Evolutionary conservation across 257 asterid genomes (phyloP).

Genomic region (Ajuga chamaepitys): DNA sequence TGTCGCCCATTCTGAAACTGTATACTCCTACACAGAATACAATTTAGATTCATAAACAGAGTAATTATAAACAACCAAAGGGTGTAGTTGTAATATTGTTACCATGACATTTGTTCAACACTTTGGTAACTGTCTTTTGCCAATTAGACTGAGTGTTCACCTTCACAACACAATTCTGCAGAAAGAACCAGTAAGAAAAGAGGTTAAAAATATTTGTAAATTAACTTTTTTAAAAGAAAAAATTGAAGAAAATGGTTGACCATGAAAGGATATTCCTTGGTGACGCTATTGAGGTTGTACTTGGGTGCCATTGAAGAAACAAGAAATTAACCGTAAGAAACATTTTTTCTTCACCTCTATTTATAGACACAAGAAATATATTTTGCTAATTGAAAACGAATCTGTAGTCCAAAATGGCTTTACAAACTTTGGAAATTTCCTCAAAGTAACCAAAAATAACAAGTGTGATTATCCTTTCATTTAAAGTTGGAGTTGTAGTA

Average conservation of each 20-base stretch:
- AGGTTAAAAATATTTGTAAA: neutral
- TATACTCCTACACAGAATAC: conserved; percentile 13
- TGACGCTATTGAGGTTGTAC: neutral
- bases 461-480: no score
- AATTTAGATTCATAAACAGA: neutral
- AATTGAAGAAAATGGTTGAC: neutral
- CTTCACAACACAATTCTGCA: conserved; percentile 30
- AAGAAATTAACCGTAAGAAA: neutral
- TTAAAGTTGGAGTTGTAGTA: no score
- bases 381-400: neutral
- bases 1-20: conserved; percentile 24
- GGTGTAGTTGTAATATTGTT: no score
- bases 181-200: no score
- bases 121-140: conserved; percentile 24
- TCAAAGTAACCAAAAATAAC: neutral
- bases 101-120: conserved; percentile 23
- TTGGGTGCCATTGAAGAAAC: neutral
- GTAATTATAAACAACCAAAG: no score
- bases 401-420: neutral
- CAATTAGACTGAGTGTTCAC: conserved; percentile 15
- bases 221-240: neutral
- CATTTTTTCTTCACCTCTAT: neutral
- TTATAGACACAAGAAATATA: neutral
- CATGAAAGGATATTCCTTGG: neutral
- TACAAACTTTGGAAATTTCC: neutral